Conservation (phyloP, 2,329 filamentous ascomycete species). For the Stagonosporopsis vannaccii region DNA sequence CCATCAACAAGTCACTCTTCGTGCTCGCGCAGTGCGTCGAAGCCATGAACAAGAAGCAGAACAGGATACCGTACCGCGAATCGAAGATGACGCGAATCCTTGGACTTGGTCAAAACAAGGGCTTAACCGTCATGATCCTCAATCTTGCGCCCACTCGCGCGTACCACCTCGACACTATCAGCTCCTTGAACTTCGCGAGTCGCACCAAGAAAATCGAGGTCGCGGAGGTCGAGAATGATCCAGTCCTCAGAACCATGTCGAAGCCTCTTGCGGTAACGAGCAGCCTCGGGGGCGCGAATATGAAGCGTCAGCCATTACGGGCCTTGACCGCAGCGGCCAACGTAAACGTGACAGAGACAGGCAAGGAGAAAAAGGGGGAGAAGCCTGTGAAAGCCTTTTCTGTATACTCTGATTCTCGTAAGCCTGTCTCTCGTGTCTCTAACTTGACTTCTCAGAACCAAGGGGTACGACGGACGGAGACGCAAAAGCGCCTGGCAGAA, state of each 20-base stretch:
- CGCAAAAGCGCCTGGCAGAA: constrained; percentile 55
- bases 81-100: constrained; percentile 97
- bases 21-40: constrained; percentile 95
- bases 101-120: constrained; percentile 91
- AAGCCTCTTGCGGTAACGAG: constrained; percentile 48
- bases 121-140: constrained; percentile 94
- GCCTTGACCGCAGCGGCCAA: constrained; percentile 80
- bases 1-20: constrained; percentile 97
- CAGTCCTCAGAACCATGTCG: constrained; percentile 68
- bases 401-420: constrained; percentile 76
- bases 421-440: constrained; percentile 37
- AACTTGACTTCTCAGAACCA: constrained; percentile 45
- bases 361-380: constrained; percentile 59
- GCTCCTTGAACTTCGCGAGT: constrained; percentile 93
- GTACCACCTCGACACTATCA: constrained; percentile 92
- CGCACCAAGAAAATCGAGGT: constrained; percentile 96
- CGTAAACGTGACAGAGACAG: constrained; percentile 67
- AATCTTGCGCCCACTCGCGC: constrained; percentile 91
- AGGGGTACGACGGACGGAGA: constrained; percentile 47
- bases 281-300: constrained; percentile 46
- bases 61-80: constrained; percentile 88
- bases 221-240: constrained; percentile 93
- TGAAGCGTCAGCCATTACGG: constrained; percentile 77
- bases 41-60: constrained; percentile 79
- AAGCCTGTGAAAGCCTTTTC: constrained; percentile 85